Evolutionary conservation across 371 early-diverging fungal genomes (phyloP), one percentile per base, ranked within the genome.

Genomic region (Smittium mucronatum): DNA sequence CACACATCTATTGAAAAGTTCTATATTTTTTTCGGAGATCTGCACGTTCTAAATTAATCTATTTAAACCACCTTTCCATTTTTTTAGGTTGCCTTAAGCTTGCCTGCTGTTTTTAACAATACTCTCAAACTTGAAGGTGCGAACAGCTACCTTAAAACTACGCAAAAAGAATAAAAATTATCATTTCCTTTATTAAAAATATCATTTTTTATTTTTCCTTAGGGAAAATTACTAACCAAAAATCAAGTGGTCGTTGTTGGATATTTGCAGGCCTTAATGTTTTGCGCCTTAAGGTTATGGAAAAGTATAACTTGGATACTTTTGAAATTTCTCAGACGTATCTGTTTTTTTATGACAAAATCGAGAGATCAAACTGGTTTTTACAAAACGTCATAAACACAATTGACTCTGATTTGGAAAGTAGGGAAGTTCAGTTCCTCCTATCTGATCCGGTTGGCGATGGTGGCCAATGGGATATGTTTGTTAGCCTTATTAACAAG

Each of bases 301-400:
- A 79, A 68, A 81, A 83, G 81, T 85, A 86, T 77, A 88, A 89
- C 61, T 75, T 91, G 58, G 90, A 91, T 57, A 85, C 85, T 67
- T 87, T 91, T 75, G 91, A 91, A 74, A 82, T 91, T 30, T 87
- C 88, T 34, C 91, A 91, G 77, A 82, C 84, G 63, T 91, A 83
- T 68, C 74, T 91, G 61, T 91, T 90, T 79, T 91, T 91, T 78
- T 90, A 86, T 79, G 92, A 87, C 82, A 81, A 80, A 76, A 81
- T 91, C 60, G 91, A 91, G 75, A 89, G 90, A 81, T 80, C 87
- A 69, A 91, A 90, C 73, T 90, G 88, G 84, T 91, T 89, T 81
- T 73, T 91, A 70, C 89, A 91, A 71, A 86, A 84, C 72, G 84
- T 90, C 81, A 84, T 89, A 76, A 84, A 84, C 60, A 75, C 88